These are phyloP conservation scores for Rhizopogon salebrosus DNA, from an alignment of 768 basidiomycete genomes.

Conservation along the genomic window DNA sequence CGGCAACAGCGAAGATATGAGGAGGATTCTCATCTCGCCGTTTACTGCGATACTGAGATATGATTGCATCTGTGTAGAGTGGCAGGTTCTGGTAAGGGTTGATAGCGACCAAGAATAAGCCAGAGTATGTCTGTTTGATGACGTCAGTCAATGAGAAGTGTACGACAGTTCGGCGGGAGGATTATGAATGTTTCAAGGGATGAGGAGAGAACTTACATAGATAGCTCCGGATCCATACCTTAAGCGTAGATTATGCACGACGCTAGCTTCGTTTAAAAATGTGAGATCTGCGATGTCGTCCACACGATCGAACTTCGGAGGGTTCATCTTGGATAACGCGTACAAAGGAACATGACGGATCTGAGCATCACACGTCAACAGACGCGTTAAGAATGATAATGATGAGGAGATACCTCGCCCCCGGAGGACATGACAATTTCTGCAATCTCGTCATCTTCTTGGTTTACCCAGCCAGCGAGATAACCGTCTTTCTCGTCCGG, in stretches of 20 bases:
- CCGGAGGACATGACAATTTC: slow-evolving; percentile 82
- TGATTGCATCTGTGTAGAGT: slow-evolving; percentile 82
- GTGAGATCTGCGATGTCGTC: slow-evolving; percentile 98
- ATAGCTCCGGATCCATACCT: slow-evolving; percentile 90
- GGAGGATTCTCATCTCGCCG: slow-evolving; percentile 91
- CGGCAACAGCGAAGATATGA: slow-evolving; percentile 95
- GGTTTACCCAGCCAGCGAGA: slow-evolving; percentile 89
- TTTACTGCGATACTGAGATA: slow-evolving; percentile 86
- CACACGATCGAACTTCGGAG: slow-evolving; percentile 95
- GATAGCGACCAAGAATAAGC: slow-evolving; percentile 95
- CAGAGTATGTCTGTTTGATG: slow-evolving; percentile 74
- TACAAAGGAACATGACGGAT: slow-evolving; percentile 71
- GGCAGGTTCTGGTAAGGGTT: slow-evolving; percentile 94
- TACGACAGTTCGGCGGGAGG: slow-evolving; percentile 4
- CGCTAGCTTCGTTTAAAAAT: slow-evolving; percentile 96
- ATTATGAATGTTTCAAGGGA: slow-evolving; percentile 4
- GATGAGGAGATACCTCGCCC: slow-evolving; percentile 58
- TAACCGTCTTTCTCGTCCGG: slow-evolving; percentile 92
- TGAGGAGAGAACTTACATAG: slow-evolving; percentile 56
- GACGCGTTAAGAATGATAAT: neutral
- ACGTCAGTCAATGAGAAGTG: slow-evolving; percentile 10
- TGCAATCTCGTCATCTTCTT: slow-evolving; percentile 77
- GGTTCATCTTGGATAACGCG: slow-evolving; percentile 92
- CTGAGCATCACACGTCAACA: slow-evolving; percentile 26
- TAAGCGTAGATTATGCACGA: slow-evolving; percentile 93